Conservation (phyloP, 2,329 filamentous ascomycete species). For the Alternaria viburni region DNA sequence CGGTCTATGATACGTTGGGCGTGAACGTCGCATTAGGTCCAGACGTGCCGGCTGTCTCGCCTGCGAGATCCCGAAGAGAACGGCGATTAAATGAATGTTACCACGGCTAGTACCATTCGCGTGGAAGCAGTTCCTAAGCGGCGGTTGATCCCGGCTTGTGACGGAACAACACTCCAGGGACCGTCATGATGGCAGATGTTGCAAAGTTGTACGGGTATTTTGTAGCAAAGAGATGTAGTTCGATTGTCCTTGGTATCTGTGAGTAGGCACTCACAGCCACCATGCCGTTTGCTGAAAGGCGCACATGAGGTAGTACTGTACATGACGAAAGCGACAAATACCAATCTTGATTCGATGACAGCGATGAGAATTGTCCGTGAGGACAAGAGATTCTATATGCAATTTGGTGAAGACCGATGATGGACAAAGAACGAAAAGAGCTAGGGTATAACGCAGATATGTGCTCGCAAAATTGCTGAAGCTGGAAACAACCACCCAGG, state of each 20-base stretch:
- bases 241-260: not conserved
- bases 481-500: conserved; percentile 8
- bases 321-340: not conserved
- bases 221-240: not conserved
- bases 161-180: not conserved
- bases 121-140: not conserved
- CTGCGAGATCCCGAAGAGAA: not conserved
- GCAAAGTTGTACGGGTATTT: not conserved
- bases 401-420: not conserved
- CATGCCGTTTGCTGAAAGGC: not conserved
- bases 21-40: not conserved
- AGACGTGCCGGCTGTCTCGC: not conserved
- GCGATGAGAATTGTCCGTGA: conserved; percentile 17
- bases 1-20: not conserved
- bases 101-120: not conserved
- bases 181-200: not conserved
- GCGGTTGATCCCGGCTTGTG: not conserved
- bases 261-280: not conserved
- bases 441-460: conserved; percentile 23
- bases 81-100: not conserved
- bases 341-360: not conserved
- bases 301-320: conserved; percentile 12
- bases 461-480: conserved; percentile 10
- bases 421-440: not conserved
- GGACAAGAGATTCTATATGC: conserved; percentile 22